A percentile compares a stretch with the other conserved stretches of the same genome.
These are phyloP conservation scores for Xylaria nigripes DNA, from an alignment of 495 filamentous ascomycete species.

Conservation along the genomic window DNA sequence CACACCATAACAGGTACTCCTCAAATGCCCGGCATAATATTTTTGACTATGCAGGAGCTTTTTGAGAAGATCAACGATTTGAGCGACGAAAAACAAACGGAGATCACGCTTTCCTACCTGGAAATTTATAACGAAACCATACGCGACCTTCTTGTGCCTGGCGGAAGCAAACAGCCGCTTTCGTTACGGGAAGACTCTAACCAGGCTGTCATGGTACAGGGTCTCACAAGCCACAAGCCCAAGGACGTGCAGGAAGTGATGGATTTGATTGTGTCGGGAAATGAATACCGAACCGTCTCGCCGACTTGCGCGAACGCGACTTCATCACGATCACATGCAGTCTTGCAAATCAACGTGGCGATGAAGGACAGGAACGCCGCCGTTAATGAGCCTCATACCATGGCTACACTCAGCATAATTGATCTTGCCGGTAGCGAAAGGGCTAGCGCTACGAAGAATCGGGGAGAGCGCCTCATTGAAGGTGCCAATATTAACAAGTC, in stretches of 20 bases:
- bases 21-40: slow-evolving; percentile 95
- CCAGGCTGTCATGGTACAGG: slow-evolving; percentile 85
- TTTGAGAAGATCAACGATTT: slow-evolving; percentile 91
- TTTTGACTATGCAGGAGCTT: slow-evolving; percentile 95
- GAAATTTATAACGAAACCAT: slow-evolving; percentile 99
- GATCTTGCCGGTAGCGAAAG: slow-evolving; percentile 95
- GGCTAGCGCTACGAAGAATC: slow-evolving; percentile 93
- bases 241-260: slow-evolving; percentile 85
- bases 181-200: slow-evolving; percentile 94
- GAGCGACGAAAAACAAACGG: slow-evolving; percentile 75
- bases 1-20: slow-evolving; percentile 95
- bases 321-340: slow-evolving; percentile 95
- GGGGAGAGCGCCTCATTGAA: slow-evolving; percentile 84
- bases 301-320: slow-evolving; percentile 97
- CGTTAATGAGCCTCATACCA: slow-evolving; percentile 90
- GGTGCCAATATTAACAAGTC: slow-evolving; percentile 99
- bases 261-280: slow-evolving; percentile 97
- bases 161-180: slow-evolving; percentile 75
- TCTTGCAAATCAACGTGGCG: slow-evolving; percentile 93
- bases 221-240: slow-evolving; percentile 85
- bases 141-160: slow-evolving; percentile 81
- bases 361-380: slow-evolving; percentile 90
- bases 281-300: slow-evolving; percentile 90
- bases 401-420: slow-evolving; percentile 97
- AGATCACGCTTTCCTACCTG: slow-evolving; percentile 88